Evolutionary conservation across 441 rosid species (phyloP), one percentile per base, ranked within the genome.

Genomic region (Croton setiger): DNA sequence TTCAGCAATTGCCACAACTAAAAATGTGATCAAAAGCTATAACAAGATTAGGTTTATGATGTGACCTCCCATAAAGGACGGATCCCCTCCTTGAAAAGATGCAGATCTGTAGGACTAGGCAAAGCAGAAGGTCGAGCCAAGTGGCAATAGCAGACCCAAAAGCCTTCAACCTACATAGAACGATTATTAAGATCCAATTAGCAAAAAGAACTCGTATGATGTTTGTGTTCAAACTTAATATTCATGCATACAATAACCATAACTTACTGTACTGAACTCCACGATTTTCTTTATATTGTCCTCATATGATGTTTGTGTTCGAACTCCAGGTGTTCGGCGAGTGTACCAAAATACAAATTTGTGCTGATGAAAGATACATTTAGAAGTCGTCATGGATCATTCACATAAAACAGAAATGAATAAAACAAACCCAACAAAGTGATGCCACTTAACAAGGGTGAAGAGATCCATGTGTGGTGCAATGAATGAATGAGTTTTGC

Each of bases 111-210:
- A 7, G 99, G 98, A 75, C 85, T 86, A 45, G 98, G 99, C 82
- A 93, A 76, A 63, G 90, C 71, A 79, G 98, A 93, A 56, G 99
- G 85, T 52, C 93, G 93, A 67, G 91, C 90, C 75, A 96, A 76
- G 84, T 91, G 94, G 76, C 96, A 93, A 79, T 93, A 93, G 82
- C 90, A 85, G 20, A 95, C 85, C 98, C 97, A 96, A 78, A 96
- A 96, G 0, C 87, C 90, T 83, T 93, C 98, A 60, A 89, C 98
- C 98, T 91, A 71, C 7, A 73, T 9, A 68, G 5, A 68, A 62
- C 35, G 27, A 64, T 4, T 15, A n/a, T 60, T 49, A 61, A 73
- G 47, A 13, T 66, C 57, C 64, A 27, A 45, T 60, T 51, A 71
- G 71, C 55, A 56, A 66, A 74, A 63, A 62, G 66, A 76, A 78